Evolutionary conservation across 495 filamentous ascomycete species (phyloP), one percentile per base, ranked within the genome.

Genomic region (Hypoxylon subgilvum): DNA sequence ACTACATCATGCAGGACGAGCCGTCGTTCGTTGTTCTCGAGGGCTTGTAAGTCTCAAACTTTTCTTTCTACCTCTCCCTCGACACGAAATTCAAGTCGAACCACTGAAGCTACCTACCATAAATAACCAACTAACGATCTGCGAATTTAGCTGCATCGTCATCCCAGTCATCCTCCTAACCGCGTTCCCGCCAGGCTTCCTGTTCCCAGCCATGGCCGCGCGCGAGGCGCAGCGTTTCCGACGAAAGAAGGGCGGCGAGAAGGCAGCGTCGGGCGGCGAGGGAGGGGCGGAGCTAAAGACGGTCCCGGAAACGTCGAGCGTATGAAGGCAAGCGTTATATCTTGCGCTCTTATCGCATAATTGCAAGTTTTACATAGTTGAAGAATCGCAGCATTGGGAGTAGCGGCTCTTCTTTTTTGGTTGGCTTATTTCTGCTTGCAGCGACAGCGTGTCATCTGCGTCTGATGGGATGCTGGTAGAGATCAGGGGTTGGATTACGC

Each of bases 1-100:
- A 82, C 65, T 64, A 75, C 0, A 76, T 88, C 57, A 89, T 88
- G 86, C 84, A 83, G 59, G 80, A 86, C 54, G 82, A 89, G 70
- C 61, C 75, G 17, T 79, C 81, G 13, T 88, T 89, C 62, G 77
- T 87, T 14, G 78, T 82, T 9, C 72, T 90, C 31, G 86, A 90
- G 66, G 66, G 69, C 56, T 69, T 70, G 74, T 76, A 50, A 70
- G 72, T 62, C 41, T 9, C 18, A n/a, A 14, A 34, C 6, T 45
- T 10, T 28, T 35, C 48, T 42, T 30, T 63, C 18, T 19, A 23
- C 6, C 14, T 27, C 10, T 30, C 18, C 25, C 42, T 56, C 12
- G 6, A n/a, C n/a, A n/a, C n/a, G n/a, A n/a, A n/a, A n/a, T n/a
- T n/a, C n/a, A n/a, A n/a, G n/a, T n/a, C n/a, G n/a, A n/a, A n/a